Conservation (phyloP, 495 filamentous ascomycete species). For the Penicillium paxilli region DNA sequence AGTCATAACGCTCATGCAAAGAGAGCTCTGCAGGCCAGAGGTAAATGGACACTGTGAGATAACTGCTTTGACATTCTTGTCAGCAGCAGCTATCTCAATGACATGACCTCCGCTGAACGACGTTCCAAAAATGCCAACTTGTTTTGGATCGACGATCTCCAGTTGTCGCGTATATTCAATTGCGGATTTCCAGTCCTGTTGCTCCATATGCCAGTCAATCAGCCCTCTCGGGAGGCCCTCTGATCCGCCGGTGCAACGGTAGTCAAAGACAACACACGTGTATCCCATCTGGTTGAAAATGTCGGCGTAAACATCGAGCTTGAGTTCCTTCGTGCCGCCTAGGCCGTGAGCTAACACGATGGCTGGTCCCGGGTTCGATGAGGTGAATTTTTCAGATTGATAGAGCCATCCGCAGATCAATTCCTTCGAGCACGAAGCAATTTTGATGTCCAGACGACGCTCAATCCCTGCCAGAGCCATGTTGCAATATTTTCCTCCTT, state of each 20-base stretch:
- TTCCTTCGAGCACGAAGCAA: not conserved
- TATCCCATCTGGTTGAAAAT: not conserved
- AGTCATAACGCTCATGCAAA: no score
- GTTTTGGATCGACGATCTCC: not conserved
- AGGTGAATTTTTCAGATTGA: not conserved
- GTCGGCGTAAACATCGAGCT: not conserved
- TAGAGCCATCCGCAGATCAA: not conserved
- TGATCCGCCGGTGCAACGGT: not conserved
- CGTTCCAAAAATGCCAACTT: not conserved
- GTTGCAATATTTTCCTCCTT: no score
- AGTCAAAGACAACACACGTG: not conserved
- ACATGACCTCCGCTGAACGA: not conserved
- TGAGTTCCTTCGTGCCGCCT: not conserved
- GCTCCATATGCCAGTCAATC: not conserved
- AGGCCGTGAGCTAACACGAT: not conserved
- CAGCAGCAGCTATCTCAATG: not conserved
- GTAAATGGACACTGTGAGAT: not conserved
- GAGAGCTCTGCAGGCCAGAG: no score
- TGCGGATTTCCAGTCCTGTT: conserved; percentile 1
- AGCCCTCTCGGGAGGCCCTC: not conserved
- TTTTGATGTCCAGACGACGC: not conserved
- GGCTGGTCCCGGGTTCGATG: not conserved
- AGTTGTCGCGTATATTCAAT: not conserved
- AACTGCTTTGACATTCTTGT: not conserved
- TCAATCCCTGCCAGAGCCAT: not conserved